A percentile compares a stretch with the other conserved stretches of the same genome.
Conservation (phyloP, 2,329 filamentous ascomycete genomes). For the Xylaria sp. region DNA sequence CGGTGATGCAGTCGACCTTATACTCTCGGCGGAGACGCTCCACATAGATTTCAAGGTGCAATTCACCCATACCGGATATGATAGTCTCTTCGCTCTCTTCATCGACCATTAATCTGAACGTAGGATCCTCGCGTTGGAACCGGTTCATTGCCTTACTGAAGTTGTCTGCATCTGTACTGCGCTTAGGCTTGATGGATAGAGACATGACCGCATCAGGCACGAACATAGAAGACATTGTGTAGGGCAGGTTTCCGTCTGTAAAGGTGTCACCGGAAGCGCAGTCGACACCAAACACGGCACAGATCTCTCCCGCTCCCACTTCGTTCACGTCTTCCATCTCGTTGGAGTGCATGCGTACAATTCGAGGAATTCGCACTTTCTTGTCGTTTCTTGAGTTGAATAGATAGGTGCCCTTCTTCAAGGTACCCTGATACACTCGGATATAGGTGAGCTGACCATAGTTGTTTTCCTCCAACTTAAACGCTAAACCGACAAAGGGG, state of each 20-base stretch:
- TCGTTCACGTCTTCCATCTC: constrained; percentile 98
- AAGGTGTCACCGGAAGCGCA: constrained; percentile 98
- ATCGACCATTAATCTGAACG: constrained; percentile 94
- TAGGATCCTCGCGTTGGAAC: constrained; percentile 98
- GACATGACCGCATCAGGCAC: constrained; percentile 98
- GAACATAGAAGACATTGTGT: constrained; percentile 98
- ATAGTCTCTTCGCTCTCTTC: constrained; percentile 94
- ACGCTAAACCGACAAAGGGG: constrained; percentile 94
- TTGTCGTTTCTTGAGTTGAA: constrained; percentile 95
- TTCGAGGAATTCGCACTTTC: constrained; percentile 95
- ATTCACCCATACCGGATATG: constrained; percentile 97
- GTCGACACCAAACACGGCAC: constrained; percentile 96
- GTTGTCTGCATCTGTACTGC: constrained; percentile 88
- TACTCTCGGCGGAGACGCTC: constrained; percentile 98
- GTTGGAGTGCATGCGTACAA: constrained; percentile 99
- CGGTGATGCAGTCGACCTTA: constrained; percentile 94
- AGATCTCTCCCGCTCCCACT: constrained; percentile 96
- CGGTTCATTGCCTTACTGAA: constrained; percentile 99
- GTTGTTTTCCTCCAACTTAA: constrained; percentile 99
- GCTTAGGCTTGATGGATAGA: constrained; percentile 95
- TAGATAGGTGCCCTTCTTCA: constrained; percentile 88
- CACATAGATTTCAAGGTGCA: constrained; percentile 96
- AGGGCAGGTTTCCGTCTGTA: constrained; percentile 90
- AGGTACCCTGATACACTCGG: constrained; percentile 92
- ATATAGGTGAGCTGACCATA: constrained; percentile 99